phyloP scores from a whole-genome alignment of 2,329 filamentous ascomycete genomes.

The Exophiala bonariae region DNA sequence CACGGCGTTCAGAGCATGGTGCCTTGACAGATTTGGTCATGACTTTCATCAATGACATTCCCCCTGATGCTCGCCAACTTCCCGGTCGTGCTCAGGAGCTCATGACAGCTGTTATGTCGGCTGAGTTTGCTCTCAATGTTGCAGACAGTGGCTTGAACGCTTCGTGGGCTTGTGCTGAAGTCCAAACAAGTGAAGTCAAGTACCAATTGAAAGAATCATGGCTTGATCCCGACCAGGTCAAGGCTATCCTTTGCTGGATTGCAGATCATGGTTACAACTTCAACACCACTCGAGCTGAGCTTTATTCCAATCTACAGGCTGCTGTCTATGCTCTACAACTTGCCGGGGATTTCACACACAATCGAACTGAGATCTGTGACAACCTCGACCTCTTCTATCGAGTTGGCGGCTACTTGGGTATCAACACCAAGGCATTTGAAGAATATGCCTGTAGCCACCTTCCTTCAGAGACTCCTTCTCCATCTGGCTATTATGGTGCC shows the following conservation, averaged over 20 bases:
- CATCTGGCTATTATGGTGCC: constrained; percentile 8
- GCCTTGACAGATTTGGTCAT: constrained; percentile 8
- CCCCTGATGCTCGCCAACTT: constrained; percentile 14
- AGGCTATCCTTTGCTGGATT: constrained; percentile 19
- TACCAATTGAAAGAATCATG: constrained; percentile 14
- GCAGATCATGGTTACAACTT: constrained; percentile 20
- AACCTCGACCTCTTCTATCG: constrained; percentile 21
- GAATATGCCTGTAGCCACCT: constrained; percentile 18
- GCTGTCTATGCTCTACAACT: constrained; percentile 21
- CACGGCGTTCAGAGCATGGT: no score
- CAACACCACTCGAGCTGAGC: constrained; percentile 15
- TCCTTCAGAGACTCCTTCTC: constrained; percentile 11
- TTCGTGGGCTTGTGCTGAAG: constrained; percentile 14
- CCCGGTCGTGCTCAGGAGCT: constrained; percentile 11
- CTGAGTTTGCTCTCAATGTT: constrained; percentile 21
- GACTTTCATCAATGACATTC: constrained; percentile 12
- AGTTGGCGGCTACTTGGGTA: constrained; percentile 18
- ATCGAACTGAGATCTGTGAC: constrained; percentile 20
- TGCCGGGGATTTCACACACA: constrained; percentile 16
- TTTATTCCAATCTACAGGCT: constrained; percentile 18
- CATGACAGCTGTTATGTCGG: constrained; percentile 15
- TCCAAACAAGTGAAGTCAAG: constrained; percentile 14
- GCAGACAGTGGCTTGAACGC: constrained; percentile 21
- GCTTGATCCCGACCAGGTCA: constrained; percentile 17
- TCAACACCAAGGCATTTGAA: constrained; percentile 17